Percentiles rank a stretch among this genome's conserved stretches.
phyloP scores from a whole-genome alignment of 768 basidiomycete genomes.

The Mycena galericulata region DNA sequence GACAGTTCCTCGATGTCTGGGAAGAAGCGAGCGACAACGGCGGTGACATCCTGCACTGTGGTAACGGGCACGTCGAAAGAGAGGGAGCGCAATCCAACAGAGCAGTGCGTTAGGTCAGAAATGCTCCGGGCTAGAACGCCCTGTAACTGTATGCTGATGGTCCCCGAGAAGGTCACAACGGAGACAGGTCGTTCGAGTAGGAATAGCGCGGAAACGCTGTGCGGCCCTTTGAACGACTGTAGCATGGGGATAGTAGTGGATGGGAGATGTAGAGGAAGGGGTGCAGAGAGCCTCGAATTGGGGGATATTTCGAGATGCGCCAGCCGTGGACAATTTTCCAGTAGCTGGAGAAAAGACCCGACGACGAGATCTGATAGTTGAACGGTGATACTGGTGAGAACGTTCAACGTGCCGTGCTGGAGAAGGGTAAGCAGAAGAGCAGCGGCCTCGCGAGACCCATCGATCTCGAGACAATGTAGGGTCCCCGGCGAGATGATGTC shows the following conservation, averaged over 20 bases:
- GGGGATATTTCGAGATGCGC: not conserved
- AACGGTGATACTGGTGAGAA: not conserved
- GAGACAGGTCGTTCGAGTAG: not conserved
- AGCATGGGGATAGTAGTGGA: not conserved
- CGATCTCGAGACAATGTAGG: not conserved
- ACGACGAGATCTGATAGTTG: not conserved
- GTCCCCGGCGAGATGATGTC: not conserved
- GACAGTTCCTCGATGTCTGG: not conserved
- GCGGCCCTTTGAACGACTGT: not conserved
- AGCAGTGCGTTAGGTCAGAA: not conserved
- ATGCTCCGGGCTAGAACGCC: not conserved
- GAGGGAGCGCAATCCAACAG: not conserved
- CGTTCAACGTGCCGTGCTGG: not conserved
- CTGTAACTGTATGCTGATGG: not conserved
- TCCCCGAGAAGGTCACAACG: not conserved
- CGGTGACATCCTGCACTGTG: not conserved
- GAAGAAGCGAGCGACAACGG: not conserved
- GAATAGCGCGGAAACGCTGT: not conserved
- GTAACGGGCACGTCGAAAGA: not conserved
- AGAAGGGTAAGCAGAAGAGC: not conserved
- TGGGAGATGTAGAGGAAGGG: not conserved
- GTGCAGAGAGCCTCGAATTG: not conserved
- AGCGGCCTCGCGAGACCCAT: not conserved
- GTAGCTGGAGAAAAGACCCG: not conserved
- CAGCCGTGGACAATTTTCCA: not conserved